phyloP scores from a whole-genome alignment of 306 rosid species.

The Senna tora region DNA sequence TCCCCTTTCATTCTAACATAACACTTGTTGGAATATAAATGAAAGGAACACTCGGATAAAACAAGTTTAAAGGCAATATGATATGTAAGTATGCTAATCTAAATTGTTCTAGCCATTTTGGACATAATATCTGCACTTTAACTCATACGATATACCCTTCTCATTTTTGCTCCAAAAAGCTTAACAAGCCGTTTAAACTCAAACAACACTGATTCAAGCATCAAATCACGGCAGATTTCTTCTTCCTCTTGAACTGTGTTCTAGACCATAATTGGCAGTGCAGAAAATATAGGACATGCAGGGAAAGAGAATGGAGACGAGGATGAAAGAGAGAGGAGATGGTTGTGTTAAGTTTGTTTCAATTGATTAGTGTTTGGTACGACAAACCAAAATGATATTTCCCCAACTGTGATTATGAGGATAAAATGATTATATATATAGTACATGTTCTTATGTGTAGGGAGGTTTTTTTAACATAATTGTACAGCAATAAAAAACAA shows the following conservation, averaged over 20 bases:
- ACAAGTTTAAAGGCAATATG: too few species aligned
- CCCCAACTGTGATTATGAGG: background rate
- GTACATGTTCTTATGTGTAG: background rate
- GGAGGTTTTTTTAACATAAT: background rate
- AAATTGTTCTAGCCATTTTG: too few species aligned
- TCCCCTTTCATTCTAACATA: too few species aligned
- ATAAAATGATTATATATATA: background rate
- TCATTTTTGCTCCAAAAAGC: too few species aligned
- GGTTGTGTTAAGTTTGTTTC: background rate
- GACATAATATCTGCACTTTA: too few species aligned
- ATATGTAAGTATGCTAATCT: too few species aligned
- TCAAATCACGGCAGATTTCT: conserved; percentile 31
- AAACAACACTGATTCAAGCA: too few species aligned
- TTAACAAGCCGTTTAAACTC: too few species aligned
- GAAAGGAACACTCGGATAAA: too few species aligned
- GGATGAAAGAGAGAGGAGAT: background rate
- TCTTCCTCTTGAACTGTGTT: conserved; percentile 3
- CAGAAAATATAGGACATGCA: background rate
- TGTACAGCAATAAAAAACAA: background rate
- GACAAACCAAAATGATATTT: background rate
- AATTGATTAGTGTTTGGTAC: too few species aligned
- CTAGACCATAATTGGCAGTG: background rate
- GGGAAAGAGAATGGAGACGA: background rate
- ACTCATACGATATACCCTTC: too few species aligned
- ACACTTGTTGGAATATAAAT: too few species aligned